Evolutionary conservation across 2,329 filamentous ascomycete species (phyloP).

Genomic region (Alternaria angustiovoidea): DNA sequence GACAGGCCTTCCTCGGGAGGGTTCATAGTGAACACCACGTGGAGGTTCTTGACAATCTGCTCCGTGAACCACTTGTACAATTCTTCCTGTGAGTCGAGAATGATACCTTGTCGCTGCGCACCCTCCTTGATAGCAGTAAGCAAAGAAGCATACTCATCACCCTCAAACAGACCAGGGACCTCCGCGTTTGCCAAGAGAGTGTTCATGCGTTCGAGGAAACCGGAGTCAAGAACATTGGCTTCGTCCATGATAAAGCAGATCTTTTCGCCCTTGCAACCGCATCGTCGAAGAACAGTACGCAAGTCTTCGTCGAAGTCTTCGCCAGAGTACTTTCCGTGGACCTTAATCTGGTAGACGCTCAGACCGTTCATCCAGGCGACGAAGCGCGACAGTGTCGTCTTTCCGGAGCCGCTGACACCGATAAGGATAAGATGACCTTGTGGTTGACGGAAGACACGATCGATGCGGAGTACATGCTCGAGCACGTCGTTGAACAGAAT

Average conservation of each 20-base stretch:
- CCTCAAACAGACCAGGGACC: constrained; percentile 97
- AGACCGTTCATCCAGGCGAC: constrained; percentile 99
- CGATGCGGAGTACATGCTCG: constrained; percentile 96
- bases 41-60: constrained; percentile 98
- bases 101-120: constrained; percentile 90
- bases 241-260: constrained; percentile 99
- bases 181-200: constrained; percentile 98
- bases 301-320: constrained; percentile 99
- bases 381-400: constrained; percentile 96
- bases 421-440: constrained; percentile 98
- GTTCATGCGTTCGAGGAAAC: constrained; percentile 99
- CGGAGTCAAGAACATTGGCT: constrained; percentile 96
- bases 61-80: constrained; percentile 99
- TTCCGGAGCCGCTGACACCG: constrained; percentile 97
- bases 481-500: constrained; percentile 99
- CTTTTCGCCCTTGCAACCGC: constrained; percentile 98
- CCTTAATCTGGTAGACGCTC: constrained; percentile 99
- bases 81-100: constrained; percentile 97
- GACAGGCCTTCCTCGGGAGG: constrained; percentile 93
- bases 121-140: constrained; percentile 99
- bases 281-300: constrained; percentile 88
- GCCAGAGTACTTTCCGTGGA: constrained; percentile 96
- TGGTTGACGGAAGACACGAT: constrained; percentile 97
- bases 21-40: constrained; percentile 99
- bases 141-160: constrained; percentile 96